Base-by-base conservation (phyloP, 2,329 filamentous ascomycete genomes). In the Aulographum hederae region DNA sequence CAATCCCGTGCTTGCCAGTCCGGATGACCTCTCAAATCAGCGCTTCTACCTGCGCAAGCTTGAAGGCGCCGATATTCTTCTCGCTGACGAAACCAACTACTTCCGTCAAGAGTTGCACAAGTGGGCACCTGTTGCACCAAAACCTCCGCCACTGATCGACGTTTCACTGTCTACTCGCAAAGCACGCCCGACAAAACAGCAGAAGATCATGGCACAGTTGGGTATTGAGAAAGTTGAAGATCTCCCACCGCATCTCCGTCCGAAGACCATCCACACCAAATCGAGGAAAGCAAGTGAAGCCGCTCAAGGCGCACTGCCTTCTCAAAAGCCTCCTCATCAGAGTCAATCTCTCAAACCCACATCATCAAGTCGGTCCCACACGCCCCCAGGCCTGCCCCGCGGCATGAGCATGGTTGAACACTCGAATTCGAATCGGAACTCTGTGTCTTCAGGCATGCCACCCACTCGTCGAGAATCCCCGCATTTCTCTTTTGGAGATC, bases 1-100 rank as follows among this genome's bases (percentile, higher is more conserved):
- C 50, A 89, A 84, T 46, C 77, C 79, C 2, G 60, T 84, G 15
- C 69, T 84, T 48, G 76, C 76, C 1, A 91, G 79, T 1, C 73
- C 78, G 8, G 81, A 86, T 26, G 86, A 95, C 49, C 75, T 84
- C 6, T 79, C 84, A 33, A 85, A 79, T 0, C 78, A 94, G 52
- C 73, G 91, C 4, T 98, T 98, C 54, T 95, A 93, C 45, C 63
- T 98, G 26, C 79, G 89, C 35, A 98, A 98, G 57, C 84, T 98
- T 33, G 89, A 98, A 56, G 89, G 89, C 3, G 85, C 89, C 1
- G 89, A 98, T 50, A 85, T 98, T 32, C 65, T 98, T 3, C 63
- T 98, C 2, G 70, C 85, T 0, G 78, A 76, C 35, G 89, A 98
- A 57, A 94, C 86, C n/a, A 98, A 98, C 48, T 93, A 91, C 53